phyloP scores from a whole-genome alignment of 176 grass and related monocot species.

The Musa troglodytarum region DNA sequence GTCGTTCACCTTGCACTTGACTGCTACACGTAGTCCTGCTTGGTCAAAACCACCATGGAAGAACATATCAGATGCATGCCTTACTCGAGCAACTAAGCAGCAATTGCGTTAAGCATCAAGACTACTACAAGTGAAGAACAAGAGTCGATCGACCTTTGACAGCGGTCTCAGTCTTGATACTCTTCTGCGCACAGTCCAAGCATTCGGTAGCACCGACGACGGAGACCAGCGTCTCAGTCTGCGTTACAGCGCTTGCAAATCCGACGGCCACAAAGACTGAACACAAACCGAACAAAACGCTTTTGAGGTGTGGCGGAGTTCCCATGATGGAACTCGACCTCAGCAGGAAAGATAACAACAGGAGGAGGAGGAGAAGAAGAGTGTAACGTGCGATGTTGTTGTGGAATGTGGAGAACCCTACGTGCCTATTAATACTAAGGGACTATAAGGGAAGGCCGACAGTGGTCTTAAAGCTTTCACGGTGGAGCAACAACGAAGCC shows the following conservation, averaged over 20 bases:
- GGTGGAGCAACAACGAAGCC: background rate
- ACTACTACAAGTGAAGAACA: background rate
- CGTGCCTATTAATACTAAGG: background rate
- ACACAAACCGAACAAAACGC: background rate
- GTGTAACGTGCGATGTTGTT: background rate
- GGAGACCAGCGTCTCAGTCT: background rate
- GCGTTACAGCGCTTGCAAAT: background rate
- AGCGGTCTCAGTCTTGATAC: background rate
- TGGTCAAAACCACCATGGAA: background rate
- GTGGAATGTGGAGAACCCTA: background rate
- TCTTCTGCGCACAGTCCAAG: background rate
- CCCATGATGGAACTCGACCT: conserved; percentile 4
- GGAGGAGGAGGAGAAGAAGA: background rate
- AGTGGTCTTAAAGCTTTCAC: background rate
- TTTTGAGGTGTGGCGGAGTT: background rate
- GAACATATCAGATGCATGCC: background rate
- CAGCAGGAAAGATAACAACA: no score
- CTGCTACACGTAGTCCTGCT: conserved; percentile 39
- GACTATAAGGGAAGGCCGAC: background rate
- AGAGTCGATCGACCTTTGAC: background rate
- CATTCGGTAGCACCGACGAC: background rate
- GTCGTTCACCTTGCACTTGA: conserved; percentile 40
- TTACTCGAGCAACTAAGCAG: background rate
- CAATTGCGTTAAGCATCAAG: no score
- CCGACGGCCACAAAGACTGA: background rate